Base-by-base conservation (phyloP, 352 stramenopile species). In the Pythium guiyangense region DNA sequence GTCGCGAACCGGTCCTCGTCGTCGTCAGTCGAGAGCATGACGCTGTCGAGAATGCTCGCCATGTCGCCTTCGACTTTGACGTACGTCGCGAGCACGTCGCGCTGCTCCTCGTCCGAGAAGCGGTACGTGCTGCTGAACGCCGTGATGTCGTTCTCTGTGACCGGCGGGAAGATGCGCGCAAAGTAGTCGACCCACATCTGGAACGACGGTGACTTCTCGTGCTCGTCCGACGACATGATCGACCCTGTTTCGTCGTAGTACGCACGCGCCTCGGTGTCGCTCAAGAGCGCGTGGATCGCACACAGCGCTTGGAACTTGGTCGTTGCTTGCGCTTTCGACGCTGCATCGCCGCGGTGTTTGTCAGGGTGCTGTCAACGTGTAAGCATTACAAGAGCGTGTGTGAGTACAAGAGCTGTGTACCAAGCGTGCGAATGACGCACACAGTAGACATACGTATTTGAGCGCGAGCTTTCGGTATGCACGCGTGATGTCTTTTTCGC, bases 161-260 rank as follows among this genome's bases (percentile, higher is more conserved):
- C 74, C 53, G 92, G 94, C 49, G 90, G 90, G 69, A 97, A 97
- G 14, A 96, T 57, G 20, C 69, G 82, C 22, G 86, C 78, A 69
- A 92, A 97, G 72, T 97, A 97, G 37, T 87, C 71, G 45, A 79
- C 77, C 90, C 88, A 90, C 72, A 84, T 87, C 45, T 80, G 68
- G 59, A 74, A 87, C 29, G 71, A 80, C 40, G 70, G 57, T 12
- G 69, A 78, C 51, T 82, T 75, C 48, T 84, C 73, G 20, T 42
- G 25, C 27, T 84, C 71, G 20, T 86, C 68, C 27, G 74, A 67
- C 26, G 69, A 64, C 40, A 68, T 64, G 47, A 97, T 79, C 42
- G 77, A 69, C 34, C 88, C 88, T 6, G 84, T 92, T 59, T 94
- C 84, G 62, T 97, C 88, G 66, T 96, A 97, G 25, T 84, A 57